These are phyloP conservation scores for Trichoderma atrobrunneum DNA, from an alignment of 2,329 filamentous ascomycete species.

Conservation along the genomic window DNA sequence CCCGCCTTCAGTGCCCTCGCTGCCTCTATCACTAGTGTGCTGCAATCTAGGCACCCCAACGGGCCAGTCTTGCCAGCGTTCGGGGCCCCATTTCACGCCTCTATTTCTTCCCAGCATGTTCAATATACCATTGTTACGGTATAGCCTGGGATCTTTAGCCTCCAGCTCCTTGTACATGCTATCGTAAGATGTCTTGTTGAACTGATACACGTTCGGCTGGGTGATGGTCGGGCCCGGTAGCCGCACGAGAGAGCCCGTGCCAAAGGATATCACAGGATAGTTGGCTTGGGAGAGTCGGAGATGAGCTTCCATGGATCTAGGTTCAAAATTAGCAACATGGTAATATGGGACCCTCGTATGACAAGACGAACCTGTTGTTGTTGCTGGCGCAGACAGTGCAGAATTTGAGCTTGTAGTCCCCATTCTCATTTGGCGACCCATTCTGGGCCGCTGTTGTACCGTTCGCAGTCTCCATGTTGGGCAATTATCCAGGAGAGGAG, in stretches of 20 bases:
- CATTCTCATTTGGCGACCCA: conserved; percentile 48
- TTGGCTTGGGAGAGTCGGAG: conserved; percentile 79
- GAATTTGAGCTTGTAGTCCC: conserved; percentile 86
- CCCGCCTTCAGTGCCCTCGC: conserved; percentile 78
- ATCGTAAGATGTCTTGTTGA: conserved; percentile 95
- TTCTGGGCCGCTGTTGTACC: conserved; percentile 40
- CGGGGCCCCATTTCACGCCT: conserved; percentile 89
- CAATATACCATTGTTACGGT: conserved; percentile 86
- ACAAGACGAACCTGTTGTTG: conserved; percentile 75
- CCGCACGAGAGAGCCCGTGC: conserved; percentile 90
- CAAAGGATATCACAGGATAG: conserved; percentile 97
- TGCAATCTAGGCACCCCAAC: conserved; percentile 80
- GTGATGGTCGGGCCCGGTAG: conserved; percentile 87
- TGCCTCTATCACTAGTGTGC: conserved; percentile 72
- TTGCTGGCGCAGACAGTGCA: conserved; percentile 99
- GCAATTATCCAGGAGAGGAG: conserved; percentile 17
- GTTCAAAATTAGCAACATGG: neutral
- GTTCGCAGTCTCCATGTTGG: conserved; percentile 43
- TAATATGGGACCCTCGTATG: neutral
- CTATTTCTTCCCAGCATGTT: conserved; percentile 95
- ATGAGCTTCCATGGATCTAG: conserved; percentile 84
- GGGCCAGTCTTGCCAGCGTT: conserved; percentile 97
- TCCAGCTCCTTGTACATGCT: conserved; percentile 91
- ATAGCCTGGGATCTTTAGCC: conserved; percentile 80
- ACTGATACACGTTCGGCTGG: conserved; percentile 95